Conservation (phyloP, 192 early-diverging fungal species). For the Backusella luteola region DNA sequence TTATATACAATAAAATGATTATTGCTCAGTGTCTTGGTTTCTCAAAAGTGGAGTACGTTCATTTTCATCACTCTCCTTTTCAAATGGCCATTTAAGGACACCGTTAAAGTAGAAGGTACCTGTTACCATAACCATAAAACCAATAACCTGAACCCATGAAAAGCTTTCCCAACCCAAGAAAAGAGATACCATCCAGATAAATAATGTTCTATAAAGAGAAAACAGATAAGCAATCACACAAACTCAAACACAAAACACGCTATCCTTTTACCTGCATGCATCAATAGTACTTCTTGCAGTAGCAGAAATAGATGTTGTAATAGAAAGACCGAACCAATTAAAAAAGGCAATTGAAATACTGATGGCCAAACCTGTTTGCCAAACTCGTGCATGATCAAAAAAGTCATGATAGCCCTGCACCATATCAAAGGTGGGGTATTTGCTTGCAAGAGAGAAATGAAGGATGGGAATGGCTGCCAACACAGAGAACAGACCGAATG, state of each 20-base stretch:
- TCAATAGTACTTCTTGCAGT: conserved; percentile 95
- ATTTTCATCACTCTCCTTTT: background rate
- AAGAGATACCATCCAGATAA: conserved; percentile 92
- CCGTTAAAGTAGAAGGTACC: conserved; percentile 94
- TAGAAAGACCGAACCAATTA: conserved; percentile 93
- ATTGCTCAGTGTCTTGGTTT: conserved; percentile 1
- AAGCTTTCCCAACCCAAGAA: conserved; percentile 96
- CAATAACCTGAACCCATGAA: conserved; percentile 88
- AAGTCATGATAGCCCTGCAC: conserved; percentile 72
- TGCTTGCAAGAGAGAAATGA: conserved; percentile 65
- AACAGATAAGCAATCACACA: background rate
- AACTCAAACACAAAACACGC: background rate
- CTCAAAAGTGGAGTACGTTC: conserved; percentile 17
- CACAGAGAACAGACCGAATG: conserved; percentile 80
- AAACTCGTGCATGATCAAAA: conserved; percentile 55
- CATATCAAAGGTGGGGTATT: conserved; percentile 80
- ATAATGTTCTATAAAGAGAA: conserved; percentile 60
- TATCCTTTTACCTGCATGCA: conserved; percentile 66
- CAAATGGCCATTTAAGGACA: conserved; percentile 52
- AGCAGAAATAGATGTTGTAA: conserved; percentile 83
- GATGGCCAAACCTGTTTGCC: conserved; percentile 76
- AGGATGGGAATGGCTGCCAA: conserved; percentile 71
- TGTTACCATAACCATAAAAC: conserved; percentile 66
- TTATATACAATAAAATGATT: background rate
- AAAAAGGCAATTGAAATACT: conserved; percentile 92